These are phyloP conservation scores for Penicillium sp. DNA, from an alignment of 2,329 filamentous ascomycete species.

Conservation along the genomic window DNA sequence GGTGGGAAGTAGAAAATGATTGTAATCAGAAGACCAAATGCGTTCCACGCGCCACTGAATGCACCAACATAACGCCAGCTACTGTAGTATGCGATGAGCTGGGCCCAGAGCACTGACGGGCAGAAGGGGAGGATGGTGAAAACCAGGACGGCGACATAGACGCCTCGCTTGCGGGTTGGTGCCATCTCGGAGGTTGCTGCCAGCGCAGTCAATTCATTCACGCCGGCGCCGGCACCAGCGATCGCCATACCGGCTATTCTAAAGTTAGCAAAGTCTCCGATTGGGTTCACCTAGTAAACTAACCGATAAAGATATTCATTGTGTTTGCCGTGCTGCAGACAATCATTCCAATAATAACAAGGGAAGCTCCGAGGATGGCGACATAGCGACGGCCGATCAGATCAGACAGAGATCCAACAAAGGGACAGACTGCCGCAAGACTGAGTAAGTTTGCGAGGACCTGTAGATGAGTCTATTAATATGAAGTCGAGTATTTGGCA, in stretches of 20 bases:
- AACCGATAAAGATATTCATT: slow-evolving; percentile 65
- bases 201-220: slow-evolving; percentile 68
- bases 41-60: slow-evolving; percentile 45
- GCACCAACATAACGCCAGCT: slow-evolving; percentile 48
- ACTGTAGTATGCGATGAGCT: slow-evolving; percentile 53
- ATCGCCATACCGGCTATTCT: slow-evolving; percentile 55
- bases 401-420: slow-evolving; percentile 68
- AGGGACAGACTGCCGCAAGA: slow-evolving; percentile 59
- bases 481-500: neutral
- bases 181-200: slow-evolving; percentile 69
- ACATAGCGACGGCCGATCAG: slow-evolving; percentile 63
- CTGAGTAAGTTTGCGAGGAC: slow-evolving; percentile 56
- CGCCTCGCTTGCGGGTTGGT: slow-evolving; percentile 63
- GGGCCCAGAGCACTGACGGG: slow-evolving; percentile 62
- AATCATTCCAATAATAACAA: slow-evolving; percentile 62
- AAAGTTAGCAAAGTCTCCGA: neutral
- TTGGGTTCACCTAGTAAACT: slow-evolving; percentile 26
- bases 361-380: slow-evolving; percentile 54
- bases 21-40: slow-evolving; percentile 44
- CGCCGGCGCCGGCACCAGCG: slow-evolving; percentile 65
- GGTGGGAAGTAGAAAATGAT: slow-evolving; percentile 49
- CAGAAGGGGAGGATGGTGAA: slow-evolving; percentile 65
- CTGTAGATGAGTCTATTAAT: slow-evolving; percentile 18
- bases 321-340: slow-evolving; percentile 57
- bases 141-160: slow-evolving; percentile 62